Percentiles rank a stretch among this genome's conserved stretches.
phyloP scores from a whole-genome alignment of 371 early-diverging fungal species.

The Rhizoclosmatium hyalinum region DNA sequence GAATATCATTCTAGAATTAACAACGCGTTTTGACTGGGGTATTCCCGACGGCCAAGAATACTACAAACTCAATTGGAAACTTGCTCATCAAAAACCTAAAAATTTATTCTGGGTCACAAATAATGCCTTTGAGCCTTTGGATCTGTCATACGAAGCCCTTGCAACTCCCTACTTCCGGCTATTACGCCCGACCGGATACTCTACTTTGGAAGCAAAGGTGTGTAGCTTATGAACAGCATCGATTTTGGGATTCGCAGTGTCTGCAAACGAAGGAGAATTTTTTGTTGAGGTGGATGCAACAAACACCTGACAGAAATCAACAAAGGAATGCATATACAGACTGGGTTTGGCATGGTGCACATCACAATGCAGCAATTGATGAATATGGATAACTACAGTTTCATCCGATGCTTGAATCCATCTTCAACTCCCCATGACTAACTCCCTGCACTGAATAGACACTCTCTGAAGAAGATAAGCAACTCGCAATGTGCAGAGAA shows the following conservation, averaged over 20 bases:
- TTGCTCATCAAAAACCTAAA: background rate
- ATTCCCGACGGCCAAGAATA: slow-evolving; percentile 15
- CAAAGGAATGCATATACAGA: too few relatives aligned
- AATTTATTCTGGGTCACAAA: slow-evolving; percentile 22
- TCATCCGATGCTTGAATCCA: too few relatives aligned
- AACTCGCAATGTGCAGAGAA: slow-evolving; percentile 18
- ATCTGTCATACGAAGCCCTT: slow-evolving; percentile 5
- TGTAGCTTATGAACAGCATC: background rate
- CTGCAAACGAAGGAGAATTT: too few relatives aligned
- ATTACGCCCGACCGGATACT: slow-evolving; percentile 14
- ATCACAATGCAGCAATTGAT: background rate
- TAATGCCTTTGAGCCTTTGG: slow-evolving; percentile 25
- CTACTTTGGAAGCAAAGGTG: slow-evolving; percentile 9
- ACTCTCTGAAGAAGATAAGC: background rate
- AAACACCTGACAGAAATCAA: too few relatives aligned
- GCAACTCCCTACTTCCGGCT: slow-evolving; percentile 19
- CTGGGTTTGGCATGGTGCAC: too few relatives aligned
- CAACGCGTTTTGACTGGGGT: slow-evolving; percentile 25
- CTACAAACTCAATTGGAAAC: slow-evolving; percentile 22
- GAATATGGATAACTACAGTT: background rate
- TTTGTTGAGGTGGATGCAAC: too few relatives aligned
- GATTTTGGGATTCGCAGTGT: too few relatives aligned
- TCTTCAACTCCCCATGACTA: too few relatives aligned
- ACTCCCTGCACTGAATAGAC: background rate
- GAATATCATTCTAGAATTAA: slow-evolving; percentile 26